Evolutionary conservation across 495 filamentous ascomycete species (phyloP).

Genomic region (Polyplosphaeria fusca): DNA sequence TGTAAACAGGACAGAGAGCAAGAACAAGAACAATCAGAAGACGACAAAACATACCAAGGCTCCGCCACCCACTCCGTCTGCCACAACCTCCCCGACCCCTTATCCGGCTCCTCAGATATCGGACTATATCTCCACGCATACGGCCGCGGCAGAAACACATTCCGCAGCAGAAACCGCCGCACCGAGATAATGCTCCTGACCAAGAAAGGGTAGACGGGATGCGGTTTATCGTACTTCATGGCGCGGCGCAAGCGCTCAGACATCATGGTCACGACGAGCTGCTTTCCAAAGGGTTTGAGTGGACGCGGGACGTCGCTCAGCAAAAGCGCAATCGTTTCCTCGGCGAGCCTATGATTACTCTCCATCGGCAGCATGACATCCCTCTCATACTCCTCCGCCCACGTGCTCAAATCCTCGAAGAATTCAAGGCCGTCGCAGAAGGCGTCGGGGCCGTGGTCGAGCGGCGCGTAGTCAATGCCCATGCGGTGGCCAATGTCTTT

Average conservation of each 20-base stretch:
- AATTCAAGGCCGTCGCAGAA: slow-evolving; percentile 8
- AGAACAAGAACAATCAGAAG: not conserved
- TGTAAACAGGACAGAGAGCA: not conserved
- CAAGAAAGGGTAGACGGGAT: slow-evolving; percentile 39
- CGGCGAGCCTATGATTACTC: slow-evolving; percentile 53
- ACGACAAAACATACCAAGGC: slow-evolving; percentile 27
- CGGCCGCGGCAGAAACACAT: slow-evolving; percentile 55
- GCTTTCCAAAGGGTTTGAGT: slow-evolving; percentile 48
- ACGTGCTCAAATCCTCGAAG: slow-evolving; percentile 13
- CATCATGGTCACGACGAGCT: slow-evolving; percentile 59
- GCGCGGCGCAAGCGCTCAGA: slow-evolving; percentile 60
- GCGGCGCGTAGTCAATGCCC: slow-evolving; percentile 32
- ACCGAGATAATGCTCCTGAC: slow-evolving; percentile 46
- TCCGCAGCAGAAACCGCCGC: slow-evolving; percentile 54
- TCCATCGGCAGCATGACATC: slow-evolving; percentile 55
- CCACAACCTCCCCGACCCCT: slow-evolving; percentile 48
- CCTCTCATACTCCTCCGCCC: slow-evolving; percentile 11
- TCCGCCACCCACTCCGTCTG: slow-evolving; percentile 47
- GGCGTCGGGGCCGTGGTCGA: not conserved
- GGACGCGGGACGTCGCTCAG: slow-evolving; percentile 54
- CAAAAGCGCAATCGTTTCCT: slow-evolving; percentile 57
- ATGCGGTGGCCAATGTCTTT: slow-evolving; percentile 61
- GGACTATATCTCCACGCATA: slow-evolving; percentile 44
- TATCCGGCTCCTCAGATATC: slow-evolving; percentile 47
- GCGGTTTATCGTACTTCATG: slow-evolving; percentile 57